These are phyloP conservation scores for Epichloe aotearoae DNA, from an alignment of 2,329 filamentous ascomycete species.

Conservation along the genomic window DNA sequence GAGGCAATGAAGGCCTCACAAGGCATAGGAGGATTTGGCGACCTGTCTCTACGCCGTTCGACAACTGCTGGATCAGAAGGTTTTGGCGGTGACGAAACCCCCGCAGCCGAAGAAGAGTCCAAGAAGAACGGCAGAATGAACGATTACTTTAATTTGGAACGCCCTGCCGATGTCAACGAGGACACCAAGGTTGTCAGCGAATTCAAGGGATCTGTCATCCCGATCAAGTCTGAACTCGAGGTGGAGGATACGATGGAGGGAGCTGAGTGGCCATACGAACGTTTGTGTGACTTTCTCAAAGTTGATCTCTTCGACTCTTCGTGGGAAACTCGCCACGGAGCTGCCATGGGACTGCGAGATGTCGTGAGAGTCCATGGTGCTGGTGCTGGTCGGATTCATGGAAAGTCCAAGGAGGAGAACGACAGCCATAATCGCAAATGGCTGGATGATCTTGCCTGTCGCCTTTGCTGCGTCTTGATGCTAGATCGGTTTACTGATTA, in stretches of 20 bases:
- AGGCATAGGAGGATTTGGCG: constrained; percentile 80
- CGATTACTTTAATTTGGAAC: constrained; percentile 87
- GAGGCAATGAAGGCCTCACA: constrained; percentile 75
- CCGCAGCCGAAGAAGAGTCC: constrained; percentile 34
- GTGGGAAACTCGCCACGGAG: constrained; percentile 94
- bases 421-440: constrained; percentile 67
- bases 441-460: constrained; percentile 91
- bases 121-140: constrained; percentile 51
- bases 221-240: constrained; percentile 78
- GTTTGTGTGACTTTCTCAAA: constrained; percentile 85
- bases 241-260: constrained; percentile 65
- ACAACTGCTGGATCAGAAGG: constrained; percentile 49
- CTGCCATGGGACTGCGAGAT: constrained; percentile 87
- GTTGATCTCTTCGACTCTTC: constrained; percentile 85
- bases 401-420: constrained; percentile 61
- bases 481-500: constrained; percentile 96
- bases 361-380: constrained; percentile 82
- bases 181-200: constrained; percentile 87
- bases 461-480: constrained; percentile 91
- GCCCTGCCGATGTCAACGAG: constrained; percentile 66
- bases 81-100: constrained; percentile 48
- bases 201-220: constrained; percentile 72
- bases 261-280: constrained; percentile 84
- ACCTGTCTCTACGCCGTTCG: constrained; percentile 58
- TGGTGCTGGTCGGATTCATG: constrained; percentile 67